Base-by-base conservation (phyloP, 2,329 filamentous ascomycete species). In the Beauveria bassiana region DNA sequence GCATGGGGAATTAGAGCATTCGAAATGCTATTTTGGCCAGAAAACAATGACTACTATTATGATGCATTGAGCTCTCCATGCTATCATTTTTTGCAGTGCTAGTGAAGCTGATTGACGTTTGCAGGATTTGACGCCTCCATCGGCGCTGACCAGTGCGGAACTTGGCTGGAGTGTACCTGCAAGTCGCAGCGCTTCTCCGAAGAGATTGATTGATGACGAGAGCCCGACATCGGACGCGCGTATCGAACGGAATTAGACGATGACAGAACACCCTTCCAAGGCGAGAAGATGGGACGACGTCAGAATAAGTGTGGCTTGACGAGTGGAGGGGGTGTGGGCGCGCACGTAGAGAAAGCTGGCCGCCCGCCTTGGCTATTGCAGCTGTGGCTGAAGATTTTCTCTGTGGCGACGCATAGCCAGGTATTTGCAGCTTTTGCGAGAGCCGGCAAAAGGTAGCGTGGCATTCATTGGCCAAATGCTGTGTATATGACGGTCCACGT, bases 221-320 rank as follows among this genome's bases (percentile, higher is more conserved):
- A 51, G 42, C 28, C n/a, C 14, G 16, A 8, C 42, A 14, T 26
- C 14, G 26, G 26, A 40, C 9, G 50, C 28, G 22, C 42, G 18
- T 40, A 20, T 24, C 28, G 28, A 22, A 16, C 16, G 28, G 12
- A 16, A 22, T 2, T 14, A 47, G 40, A 22, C 38, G 50, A 52
- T 40, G 18, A 10, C 46, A 52, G 20, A 31, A 43, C 7, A 22
- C 14, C n/a, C 31, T 22, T 47, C 20, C 10, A 7, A 53, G 38
- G 52, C 52, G 45, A 18, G 31, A 56, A 43, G 51, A 49, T 28
- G 60, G 43, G 52, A 61, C 49, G 54, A 62, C 61, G 61, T 62
- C 45, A 31, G 45, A 34, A 24, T 31, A 52, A 49, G 22, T 62
- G 61, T 62, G 61, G 61, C 61, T 62, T 47, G 54, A 57, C 40